Evolutionary conservation across 129 eudicot genomes (phyloP).

Genomic region (Chrysanthemum lavandulifolium): DNA sequence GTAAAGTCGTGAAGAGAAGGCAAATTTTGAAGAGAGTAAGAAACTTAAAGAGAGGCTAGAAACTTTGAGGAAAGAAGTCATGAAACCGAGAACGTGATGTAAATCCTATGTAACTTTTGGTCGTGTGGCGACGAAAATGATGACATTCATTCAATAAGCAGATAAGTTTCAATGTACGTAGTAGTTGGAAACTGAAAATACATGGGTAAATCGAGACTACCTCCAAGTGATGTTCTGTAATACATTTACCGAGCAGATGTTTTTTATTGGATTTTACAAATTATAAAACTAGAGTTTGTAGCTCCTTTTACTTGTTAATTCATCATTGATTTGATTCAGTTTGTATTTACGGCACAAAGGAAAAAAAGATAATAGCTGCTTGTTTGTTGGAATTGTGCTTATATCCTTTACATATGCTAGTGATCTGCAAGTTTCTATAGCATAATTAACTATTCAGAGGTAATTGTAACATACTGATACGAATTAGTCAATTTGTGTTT

Average conservation of each 20-base stretch:
- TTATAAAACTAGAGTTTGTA: background rate
- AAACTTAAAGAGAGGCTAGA: slow-evolving; percentile 71
- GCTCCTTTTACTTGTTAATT: background rate
- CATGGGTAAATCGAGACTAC: slow-evolving; percentile 1
- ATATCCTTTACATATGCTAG: too few species aligned
- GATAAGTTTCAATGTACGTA: background rate
- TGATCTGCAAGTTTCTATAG: too few species aligned
- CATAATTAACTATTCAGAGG: too few species aligned
- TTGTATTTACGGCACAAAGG: background rate
- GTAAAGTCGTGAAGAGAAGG: slow-evolving; percentile 87
- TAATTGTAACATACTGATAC: too few species aligned
- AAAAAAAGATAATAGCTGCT: background rate
- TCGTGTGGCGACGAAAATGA: background rate
- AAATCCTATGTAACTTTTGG: background rate
- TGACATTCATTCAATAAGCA: slow-evolving; percentile 15
- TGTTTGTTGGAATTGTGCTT: too few species aligned
- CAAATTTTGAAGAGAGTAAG: slow-evolving; percentile 91
- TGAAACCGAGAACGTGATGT: slow-evolving; percentile 28
- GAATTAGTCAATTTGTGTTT: too few species aligned
- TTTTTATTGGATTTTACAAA: background rate
- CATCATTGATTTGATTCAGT: background rate
- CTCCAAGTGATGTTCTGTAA: background rate
- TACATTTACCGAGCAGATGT: background rate
- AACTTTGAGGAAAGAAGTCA: slow-evolving; percentile 71
- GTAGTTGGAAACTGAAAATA: background rate